Evolutionary conservation across 805 yeast species (phyloP), one percentile per base, ranked within the genome.

Genomic region (Grigorovia yakushimaensis): DNA sequence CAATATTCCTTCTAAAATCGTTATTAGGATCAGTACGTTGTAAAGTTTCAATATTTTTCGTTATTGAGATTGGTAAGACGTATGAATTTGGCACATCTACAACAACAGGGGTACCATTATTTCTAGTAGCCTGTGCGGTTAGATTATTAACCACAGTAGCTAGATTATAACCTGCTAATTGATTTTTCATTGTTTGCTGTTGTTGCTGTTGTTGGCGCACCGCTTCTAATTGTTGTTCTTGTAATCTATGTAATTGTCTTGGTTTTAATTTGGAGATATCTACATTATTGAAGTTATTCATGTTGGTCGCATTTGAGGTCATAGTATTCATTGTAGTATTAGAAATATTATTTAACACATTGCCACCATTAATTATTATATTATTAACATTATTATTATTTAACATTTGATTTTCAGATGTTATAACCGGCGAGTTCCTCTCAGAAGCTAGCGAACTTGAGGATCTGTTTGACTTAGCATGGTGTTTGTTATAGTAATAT

Each of bases 41-140:
- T 45, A 73, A 47, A 5, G 57, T 55, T 30, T 64, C 67, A 27
- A 68, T 69, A 44, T 64, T 62, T 35, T 61, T 66, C 4, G 69
- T 59, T 7, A 63, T 56, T 5, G 62, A 55, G n/a, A 63, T 48
- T 7, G 68, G 66, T 13, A 64, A 46, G 5, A 61, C 55, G 44
- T 50, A 64, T 9, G 64, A 54, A 23, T 58, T 51, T 1, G 67
- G 64, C 1, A 60, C 46, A 48, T 64, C 65, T 9, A 61, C 47
- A 1, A 57, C 46, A 3, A 63, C 54, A 15, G 58, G 57, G 5
- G 58, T 58, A 13, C 54, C 42, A 23, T 48, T 50, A 21, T 55
- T 50, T 30, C 55, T 57, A 4, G 63, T 54, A 2, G 59, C 60
- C 41, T 59, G 62, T 2, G 64, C 57, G 2, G 64, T 53, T 23